These are phyloP conservation scores for Mucor racemosus DNA, from an alignment of 371 early-diverging fungal species.

Conservation along the genomic window DNA sequence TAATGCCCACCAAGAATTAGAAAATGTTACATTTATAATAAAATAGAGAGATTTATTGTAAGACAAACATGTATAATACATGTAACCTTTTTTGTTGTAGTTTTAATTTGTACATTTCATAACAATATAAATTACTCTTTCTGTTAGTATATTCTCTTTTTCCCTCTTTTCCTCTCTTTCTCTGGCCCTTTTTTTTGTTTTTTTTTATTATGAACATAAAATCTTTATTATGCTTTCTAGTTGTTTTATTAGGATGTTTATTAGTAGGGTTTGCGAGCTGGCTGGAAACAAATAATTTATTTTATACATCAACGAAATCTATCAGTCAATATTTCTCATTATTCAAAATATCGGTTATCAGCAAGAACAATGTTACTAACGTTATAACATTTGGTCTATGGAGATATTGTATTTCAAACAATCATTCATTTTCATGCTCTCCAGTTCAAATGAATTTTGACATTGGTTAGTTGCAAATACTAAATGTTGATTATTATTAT, in stretches of 20 bases:
- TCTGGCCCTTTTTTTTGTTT: neutral
- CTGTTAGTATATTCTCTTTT: too few species aligned
- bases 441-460: conserved; percentile 16
- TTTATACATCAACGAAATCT: conserved; percentile 1
- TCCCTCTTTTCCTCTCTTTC: neutral
- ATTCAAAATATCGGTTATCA: conserved; percentile 9
- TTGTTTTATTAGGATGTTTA: conserved; percentile 13
- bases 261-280: conserved; percentile 17
- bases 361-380: neutral
- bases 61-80: conserved; percentile 9
- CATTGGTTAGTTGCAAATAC: conserved; percentile 15
- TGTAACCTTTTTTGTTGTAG: conserved; percentile 10
- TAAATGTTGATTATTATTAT: neutral
- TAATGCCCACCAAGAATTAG: conserved; percentile 49
- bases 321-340: conserved; percentile 13
- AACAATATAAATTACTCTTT: neutral
- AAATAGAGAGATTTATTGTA: neutral
- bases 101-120: neutral
- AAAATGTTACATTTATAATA: conserved; percentile 4
- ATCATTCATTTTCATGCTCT: conserved; percentile 8
- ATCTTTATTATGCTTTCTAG: conserved; percentile 1
- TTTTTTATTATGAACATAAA: neutral
- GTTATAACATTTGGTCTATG: conserved; percentile 23
- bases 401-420: conserved; percentile 16
- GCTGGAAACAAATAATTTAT: conserved; percentile 20